These are phyloP conservation scores for Gentiana straminea DNA, from an alignment of 257 asterid species.

Conservation along the genomic window DNA sequence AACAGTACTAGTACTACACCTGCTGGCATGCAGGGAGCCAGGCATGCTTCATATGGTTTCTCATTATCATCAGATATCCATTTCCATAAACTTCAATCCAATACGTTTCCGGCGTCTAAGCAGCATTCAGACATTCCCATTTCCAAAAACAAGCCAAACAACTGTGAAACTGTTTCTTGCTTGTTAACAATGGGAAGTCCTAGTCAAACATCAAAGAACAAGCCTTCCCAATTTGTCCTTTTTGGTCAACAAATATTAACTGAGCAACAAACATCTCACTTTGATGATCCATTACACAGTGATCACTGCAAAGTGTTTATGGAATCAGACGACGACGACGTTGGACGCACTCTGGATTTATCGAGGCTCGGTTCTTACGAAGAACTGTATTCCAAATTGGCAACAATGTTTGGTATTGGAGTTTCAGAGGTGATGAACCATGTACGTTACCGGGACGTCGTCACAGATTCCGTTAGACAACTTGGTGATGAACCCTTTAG, in stretches of 20 bases:
- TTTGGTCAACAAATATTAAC: constrained; percentile 65
- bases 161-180: constrained; percentile 41
- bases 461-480: constrained; percentile 41
- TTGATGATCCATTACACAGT: constrained; percentile 26
- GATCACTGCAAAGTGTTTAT: constrained; percentile 76
- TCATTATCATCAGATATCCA: constrained; percentile 57
- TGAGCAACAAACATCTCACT: constrained; percentile 44
- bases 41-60: constrained; percentile 79
- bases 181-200: constrained; percentile 54
- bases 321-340: constrained; percentile 79
- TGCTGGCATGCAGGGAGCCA: constrained; percentile 99
- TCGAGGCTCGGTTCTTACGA: constrained; percentile 55
- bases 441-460: constrained; percentile 41
- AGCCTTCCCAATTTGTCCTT: constrained; percentile 45
- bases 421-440: constrained; percentile 42
- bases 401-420: constrained; percentile 45
- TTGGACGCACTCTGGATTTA: constrained; percentile 71
- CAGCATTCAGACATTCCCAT: constrained; percentile 19
- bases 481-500: constrained; percentile 61
- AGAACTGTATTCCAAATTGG: constrained; percentile 44
- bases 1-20: constrained; percentile 20
- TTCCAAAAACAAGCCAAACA: constrained; percentile 17
- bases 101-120: constrained; percentile 29
- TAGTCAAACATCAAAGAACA: constrained; percentile 21
- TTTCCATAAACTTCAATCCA: constrained; percentile 34